These are phyloP conservation scores for Solanum raphanifolium DNA, from an alignment of 257 asterid species.

Conservation along the genomic window DNA sequence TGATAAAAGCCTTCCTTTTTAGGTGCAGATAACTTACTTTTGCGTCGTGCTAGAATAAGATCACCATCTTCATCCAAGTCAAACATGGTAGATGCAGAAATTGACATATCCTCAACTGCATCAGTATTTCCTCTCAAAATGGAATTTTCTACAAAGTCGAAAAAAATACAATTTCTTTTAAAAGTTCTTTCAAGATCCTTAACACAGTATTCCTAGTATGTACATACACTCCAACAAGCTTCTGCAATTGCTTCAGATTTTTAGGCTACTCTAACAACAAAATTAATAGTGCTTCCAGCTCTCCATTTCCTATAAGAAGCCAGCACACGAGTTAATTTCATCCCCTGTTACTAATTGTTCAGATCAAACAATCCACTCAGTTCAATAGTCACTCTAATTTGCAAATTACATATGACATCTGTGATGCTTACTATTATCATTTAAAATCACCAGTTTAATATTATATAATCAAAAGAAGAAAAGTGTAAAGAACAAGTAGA, in stretches of 20 bases:
- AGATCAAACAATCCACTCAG: neutral
- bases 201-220: neutral
- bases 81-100: slow-evolving; percentile 14
- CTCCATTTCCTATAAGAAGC: neutral
- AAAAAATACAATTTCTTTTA: neutral
- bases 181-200: neutral
- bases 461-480: neutral
- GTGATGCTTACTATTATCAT: neutral
- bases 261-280: neutral
- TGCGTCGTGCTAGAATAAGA: slow-evolving; percentile 49
- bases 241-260: neutral
- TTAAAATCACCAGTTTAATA: neutral
- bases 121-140: neutral
- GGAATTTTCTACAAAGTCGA: slow-evolving; percentile 3
- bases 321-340: neutral
- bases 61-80: slow-evolving; percentile 94
- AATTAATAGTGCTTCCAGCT: neutral
- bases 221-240: neutral
- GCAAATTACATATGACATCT: neutral
- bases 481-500: neutral
- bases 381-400: neutral
- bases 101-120: neutral
- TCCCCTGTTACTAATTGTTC: neutral
- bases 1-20: neutral
- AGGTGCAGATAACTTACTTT: slow-evolving; percentile 26